phyloP scores from a whole-genome alignment of 2,329 filamentous ascomycete genomes.

The Raffaelea arxii region DNA sequence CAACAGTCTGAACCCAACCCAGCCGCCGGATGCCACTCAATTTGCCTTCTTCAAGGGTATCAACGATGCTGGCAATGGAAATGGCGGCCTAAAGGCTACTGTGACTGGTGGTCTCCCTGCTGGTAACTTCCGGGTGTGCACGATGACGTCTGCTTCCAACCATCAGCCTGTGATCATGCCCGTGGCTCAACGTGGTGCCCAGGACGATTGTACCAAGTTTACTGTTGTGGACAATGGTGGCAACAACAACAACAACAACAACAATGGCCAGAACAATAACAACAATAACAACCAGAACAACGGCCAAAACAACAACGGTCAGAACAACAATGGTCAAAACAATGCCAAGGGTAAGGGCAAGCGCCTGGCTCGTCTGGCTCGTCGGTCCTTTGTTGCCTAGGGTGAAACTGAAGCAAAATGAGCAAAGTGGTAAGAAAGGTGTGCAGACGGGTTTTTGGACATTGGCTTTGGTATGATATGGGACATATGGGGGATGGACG shows the following conservation, averaged over 20 bases:
- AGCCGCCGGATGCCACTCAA: slow-evolving; percentile 38
- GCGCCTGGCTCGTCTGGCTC: slow-evolving; percentile 13
- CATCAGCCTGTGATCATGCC: slow-evolving; percentile 35
- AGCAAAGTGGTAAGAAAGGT: too few species aligned
- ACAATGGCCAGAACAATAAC: slow-evolving; percentile 12
- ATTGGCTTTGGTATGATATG: too few species aligned
- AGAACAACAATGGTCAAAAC: slow-evolving; percentile 1
- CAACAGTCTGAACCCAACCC: slow-evolving; percentile 33
- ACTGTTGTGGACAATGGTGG: slow-evolving; percentile 22
- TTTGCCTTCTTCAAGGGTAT: slow-evolving; percentile 35
- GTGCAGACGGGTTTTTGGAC: too few species aligned
- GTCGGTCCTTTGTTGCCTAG: slow-evolving; percentile 14
- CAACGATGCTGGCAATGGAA: slow-evolving; percentile 27
- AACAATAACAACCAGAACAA: slow-evolving; percentile 8
- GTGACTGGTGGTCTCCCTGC: slow-evolving; percentile 29
- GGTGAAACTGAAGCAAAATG: too few species aligned
- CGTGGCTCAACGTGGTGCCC: slow-evolving; percentile 32
- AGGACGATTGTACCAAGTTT: slow-evolving; percentile 35
- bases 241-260: slow-evolving; percentile 17
- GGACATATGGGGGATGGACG: too few species aligned
- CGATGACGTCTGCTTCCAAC: slow-evolving; percentile 29
- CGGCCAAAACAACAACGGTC: slow-evolving; percentile 1
- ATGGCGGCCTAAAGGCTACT: slow-evolving; percentile 23
- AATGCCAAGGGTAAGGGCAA: slow-evolving; percentile 5
- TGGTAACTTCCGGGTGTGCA: slow-evolving; percentile 33